Base-by-base conservation (phyloP, 2,329 filamentous ascomycete genomes). In the Diaporthe ampelina region DNA sequence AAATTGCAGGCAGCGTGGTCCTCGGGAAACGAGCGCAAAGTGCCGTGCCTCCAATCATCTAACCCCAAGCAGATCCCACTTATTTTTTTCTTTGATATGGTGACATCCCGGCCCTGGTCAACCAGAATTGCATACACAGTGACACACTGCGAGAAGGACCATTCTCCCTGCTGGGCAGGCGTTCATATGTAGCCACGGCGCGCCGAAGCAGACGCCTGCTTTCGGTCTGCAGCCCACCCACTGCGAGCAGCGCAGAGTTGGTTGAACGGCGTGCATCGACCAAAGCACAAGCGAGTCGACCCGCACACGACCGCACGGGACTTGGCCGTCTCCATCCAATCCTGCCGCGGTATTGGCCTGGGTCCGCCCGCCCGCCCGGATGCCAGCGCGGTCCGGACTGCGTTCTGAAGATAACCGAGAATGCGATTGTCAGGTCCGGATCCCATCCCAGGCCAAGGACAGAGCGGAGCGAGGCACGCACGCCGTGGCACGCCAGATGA, bases 1-100 rank as follows among this genome's bases (percentile, higher is more conserved):
- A 68, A 74, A 74, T 74, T 74, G 70, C 73, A 74, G 73, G 73
- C 61, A 56, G 43, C 52, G 52, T 74, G 48, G 59, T 48, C 40
- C 73, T 48, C 40, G 29, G 50, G 52, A 65, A 32, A 63, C 21
- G 61, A 45, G 32, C 35, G 58, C 48, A 48, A 43, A 61, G 29
- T 71, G 32, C 69, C 56, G 56, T 52, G 26, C 69, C 32, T 58
- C 69, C 69, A 71, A 71, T 71, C 69, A 71, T 71, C n/a, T 19
- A 52, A 61, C n/a, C 58, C 68, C 57, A 61, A 71, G 43, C 29
- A 50, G 40, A 29, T 61, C 40, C 69, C 69, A 71, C 69, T 71
- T 52, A 52, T 67, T 67, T 67, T 50, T 67, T 40, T 40, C 35
- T 67, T 50, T 50, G 17, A 67, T 37, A 29, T 52, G 45, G 26